Evolutionary conservation across 1,284 basidiomycete genomes (phyloP).

Genomic region (Sanghuangporus sanghuang): DNA sequence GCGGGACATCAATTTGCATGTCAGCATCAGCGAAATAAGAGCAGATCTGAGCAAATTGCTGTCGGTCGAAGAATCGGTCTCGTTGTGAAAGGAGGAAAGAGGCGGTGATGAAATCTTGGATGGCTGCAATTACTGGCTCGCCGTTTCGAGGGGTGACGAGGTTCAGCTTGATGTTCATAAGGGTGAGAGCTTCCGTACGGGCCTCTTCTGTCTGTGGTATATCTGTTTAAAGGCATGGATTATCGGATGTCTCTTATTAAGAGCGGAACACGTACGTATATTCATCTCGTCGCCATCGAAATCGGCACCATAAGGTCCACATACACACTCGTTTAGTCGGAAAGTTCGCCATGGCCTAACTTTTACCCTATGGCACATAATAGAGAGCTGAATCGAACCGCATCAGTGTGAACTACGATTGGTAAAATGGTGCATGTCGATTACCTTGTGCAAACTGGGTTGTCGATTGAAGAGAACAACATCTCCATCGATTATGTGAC

Average conservation of each 20-base stretch:
- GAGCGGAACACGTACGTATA: conserved; percentile 60
- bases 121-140: conserved; percentile 97
- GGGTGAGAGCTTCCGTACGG: conserved; percentile 92
- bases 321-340: conserved; percentile 98
- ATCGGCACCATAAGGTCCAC: conserved; percentile 99
- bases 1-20: conserved; percentile 92
- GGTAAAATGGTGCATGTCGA: conserved; percentile 3
- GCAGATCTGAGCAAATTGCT: conserved; percentile 95
- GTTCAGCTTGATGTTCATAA: conserved; percentile 98
- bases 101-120: conserved; percentile 98
- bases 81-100: conserved; percentile 92
- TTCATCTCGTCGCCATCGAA: conserved; percentile 99
- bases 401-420: background rate
- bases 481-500: conserved; percentile 95
- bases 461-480: conserved; percentile 99
- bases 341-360: conserved; percentile 98
- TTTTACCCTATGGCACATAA: conserved; percentile 98
- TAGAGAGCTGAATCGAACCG: conserved; percentile 70
- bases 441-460: conserved; percentile 91
- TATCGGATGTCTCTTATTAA: background rate
- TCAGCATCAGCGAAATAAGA: conserved; percentile 92
- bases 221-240: conserved; percentile 43
- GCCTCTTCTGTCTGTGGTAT: conserved; percentile 99
- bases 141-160: conserved; percentile 96
- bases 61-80: conserved; percentile 91